phyloP scores from a whole-genome alignment of 225 moss, liverwort and hornwort genomes.

The Takakia lepidozioides region DNA sequence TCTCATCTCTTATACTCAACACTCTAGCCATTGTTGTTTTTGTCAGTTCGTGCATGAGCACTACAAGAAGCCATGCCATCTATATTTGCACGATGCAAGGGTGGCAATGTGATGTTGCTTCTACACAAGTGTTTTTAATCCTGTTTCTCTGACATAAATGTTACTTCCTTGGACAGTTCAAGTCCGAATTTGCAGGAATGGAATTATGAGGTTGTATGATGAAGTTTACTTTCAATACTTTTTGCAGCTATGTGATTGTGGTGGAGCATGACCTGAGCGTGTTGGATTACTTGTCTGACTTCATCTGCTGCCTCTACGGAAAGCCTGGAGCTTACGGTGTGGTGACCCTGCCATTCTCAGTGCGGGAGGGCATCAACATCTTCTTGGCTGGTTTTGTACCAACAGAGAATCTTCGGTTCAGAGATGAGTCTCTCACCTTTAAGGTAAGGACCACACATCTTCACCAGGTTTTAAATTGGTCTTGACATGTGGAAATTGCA shows the following conservation, averaged over 20 bases:
- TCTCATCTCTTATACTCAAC: too few species aligned
- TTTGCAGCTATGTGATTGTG: slow-evolving; percentile 86
- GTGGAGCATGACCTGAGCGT: slow-evolving; percentile 99
- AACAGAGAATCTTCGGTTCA: slow-evolving; percentile 90
- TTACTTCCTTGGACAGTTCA: too few species aligned
- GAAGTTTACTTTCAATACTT: neutral
- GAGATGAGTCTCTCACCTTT: slow-evolving; percentile 93
- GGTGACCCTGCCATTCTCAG: slow-evolving; percentile 90
- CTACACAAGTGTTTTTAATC: too few species aligned
- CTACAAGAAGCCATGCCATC: too few species aligned
- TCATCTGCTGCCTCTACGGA: slow-evolving; percentile 94
- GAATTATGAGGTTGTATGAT: neutral
- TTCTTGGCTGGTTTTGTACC: slow-evolving; percentile 97
- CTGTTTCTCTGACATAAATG: too few species aligned
- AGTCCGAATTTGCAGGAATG: neutral
- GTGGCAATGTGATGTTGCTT: too few species aligned
- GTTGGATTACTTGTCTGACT: slow-evolving; percentile 91
- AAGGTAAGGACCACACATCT: slow-evolving; percentile 39
- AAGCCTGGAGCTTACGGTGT: slow-evolving; percentile 99
- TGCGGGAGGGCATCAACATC: slow-evolving; percentile 93
- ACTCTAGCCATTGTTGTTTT: too few species aligned
- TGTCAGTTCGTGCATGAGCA: too few species aligned
- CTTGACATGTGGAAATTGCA: too few species aligned
- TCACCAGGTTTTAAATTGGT: too few species aligned
- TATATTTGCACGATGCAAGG: too few species aligned